phyloP scores from a whole-genome alignment of 2,329 filamentous ascomycete species.

The Pseudogymnoascus sp. region DNA sequence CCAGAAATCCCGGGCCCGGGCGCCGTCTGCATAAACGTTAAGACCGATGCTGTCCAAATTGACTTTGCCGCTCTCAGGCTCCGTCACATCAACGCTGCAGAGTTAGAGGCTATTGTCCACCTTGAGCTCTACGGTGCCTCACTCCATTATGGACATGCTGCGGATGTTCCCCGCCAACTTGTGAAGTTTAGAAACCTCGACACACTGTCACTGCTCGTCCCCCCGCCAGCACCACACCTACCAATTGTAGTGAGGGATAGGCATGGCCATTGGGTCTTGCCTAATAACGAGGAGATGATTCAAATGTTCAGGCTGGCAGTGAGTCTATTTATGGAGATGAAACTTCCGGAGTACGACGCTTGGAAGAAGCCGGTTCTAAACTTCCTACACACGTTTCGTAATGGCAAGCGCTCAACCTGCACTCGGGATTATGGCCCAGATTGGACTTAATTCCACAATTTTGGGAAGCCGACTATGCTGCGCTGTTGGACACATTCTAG shows the following conservation, averaged over 20 bases:
- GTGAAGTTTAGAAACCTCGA: neutral
- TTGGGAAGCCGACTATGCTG: too few species aligned
- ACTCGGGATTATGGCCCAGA: too few species aligned
- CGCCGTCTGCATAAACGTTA: neutral
- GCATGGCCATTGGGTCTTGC: too few species aligned
- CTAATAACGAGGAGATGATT: too few species aligned
- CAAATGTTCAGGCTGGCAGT: too few species aligned
- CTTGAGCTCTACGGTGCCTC: neutral
- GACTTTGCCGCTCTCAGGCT: neutral
- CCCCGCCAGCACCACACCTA: neutral
- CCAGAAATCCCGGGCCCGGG: neutral
- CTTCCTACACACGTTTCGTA: neutral
- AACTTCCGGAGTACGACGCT: neutral
- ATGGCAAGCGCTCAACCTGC: too few species aligned
- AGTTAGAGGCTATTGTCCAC: neutral
- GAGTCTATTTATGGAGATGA: too few species aligned
- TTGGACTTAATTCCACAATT: too few species aligned
- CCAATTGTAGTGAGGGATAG: too few species aligned
- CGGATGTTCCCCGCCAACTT: neutral
- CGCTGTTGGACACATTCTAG: too few species aligned
- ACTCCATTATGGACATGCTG: neutral
- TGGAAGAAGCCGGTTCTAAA: neutral
- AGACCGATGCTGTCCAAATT: neutral
- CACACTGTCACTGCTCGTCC: neutral
- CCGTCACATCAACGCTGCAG: neutral